Percentiles rank a stretch among this genome's conserved stretches.
Conservation (phyloP, 345 rosid species). For the Pugionium cornutum region DNA sequence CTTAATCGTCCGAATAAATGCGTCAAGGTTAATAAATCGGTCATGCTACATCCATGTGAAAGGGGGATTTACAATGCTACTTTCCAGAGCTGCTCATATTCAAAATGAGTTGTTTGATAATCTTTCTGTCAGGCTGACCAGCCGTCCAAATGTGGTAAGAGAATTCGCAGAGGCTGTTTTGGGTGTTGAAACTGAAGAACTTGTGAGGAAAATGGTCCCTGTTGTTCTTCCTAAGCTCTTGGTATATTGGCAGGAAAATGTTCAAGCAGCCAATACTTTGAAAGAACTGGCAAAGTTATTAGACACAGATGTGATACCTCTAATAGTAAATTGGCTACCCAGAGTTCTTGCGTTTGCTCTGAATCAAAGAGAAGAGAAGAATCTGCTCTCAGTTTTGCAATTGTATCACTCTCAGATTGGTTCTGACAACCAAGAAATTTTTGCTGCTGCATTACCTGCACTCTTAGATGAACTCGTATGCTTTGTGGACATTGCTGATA, state of each 20-base stretch:
- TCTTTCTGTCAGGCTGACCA: constrained; percentile 62
- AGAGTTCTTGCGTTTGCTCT: constrained; percentile 94
- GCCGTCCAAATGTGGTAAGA: constrained; percentile 63
- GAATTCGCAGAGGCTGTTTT: constrained; percentile 93
- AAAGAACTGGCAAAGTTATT: constrained; percentile 71
- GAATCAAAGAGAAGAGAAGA: constrained; percentile 61
- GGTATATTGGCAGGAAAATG: constrained; percentile 70
- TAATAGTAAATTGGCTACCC: constrained; percentile 85
- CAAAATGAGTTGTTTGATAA: constrained; percentile 64
- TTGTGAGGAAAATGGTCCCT: constrained; percentile 76
- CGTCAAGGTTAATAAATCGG: constrained; percentile 69
- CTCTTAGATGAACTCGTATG: constrained; percentile 91
- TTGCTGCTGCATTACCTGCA: constrained; percentile 91
- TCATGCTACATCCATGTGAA: constrained; percentile 72
- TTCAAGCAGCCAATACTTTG: constrained; percentile 58
- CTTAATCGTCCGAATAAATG: constrained; percentile 63
- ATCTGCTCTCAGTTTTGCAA: constrained; percentile 68
- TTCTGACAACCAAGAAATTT: constrained; percentile 84
- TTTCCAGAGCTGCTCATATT: constrained; percentile 59
- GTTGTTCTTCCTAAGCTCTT: constrained; percentile 90
- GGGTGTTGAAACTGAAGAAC: constrained; percentile 70
- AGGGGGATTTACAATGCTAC: constrained; percentile 68
- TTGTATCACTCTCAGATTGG: constrained; percentile 80
- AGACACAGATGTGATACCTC: constrained; percentile 66
- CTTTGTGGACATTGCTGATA: constrained; percentile 75